Base-by-base conservation (phyloP, 2,329 filamentous ascomycete species). In the Trichoderma breve region DNA sequence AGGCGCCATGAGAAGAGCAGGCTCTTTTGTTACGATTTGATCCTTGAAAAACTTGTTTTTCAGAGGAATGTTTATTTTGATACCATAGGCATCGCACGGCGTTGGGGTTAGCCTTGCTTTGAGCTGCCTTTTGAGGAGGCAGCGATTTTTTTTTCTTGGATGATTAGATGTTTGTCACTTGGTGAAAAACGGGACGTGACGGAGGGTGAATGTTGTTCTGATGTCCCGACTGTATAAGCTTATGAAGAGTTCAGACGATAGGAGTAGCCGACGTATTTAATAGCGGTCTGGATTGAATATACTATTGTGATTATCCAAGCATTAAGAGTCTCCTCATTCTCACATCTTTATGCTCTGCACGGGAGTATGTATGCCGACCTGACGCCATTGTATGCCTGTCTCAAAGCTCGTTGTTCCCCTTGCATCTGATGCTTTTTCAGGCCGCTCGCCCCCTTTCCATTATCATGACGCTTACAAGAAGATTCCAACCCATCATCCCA, bases 31-130 rank as follows among this genome's bases (percentile, higher is more conserved):
- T 58, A 71, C 43, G 70, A 72, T 67, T 69, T 62, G 47, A 60
- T 62, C 53, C 57, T 21, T 14, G 24, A 28, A 72, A n/a, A 21
- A 60, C 57, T 32, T 47, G 32, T 26, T 62, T 51, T 62, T 58
- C 34, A 32, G 30, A 58, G 34, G 60, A 60, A 69, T 58, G 43
- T 72, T 72, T 55, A 55, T 55, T 68, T 72, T 72, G 70, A 72
- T 72, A 72, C 70, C 70, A 68, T 62, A 68, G 70, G 64, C 70
- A 72, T 72, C 64, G 64, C 70, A 69, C 55, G 70, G 70, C 70
- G 70, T 72, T 72, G 51, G 55, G 53, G 63, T 55, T 72, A 69
- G 63, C 64, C 63, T 69, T 72, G 70, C 70, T 72, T 72, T 69
- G 36, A 30, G 43, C 55, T 28, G 36, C 62, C n/a, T 36, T 53